phyloP scores from a whole-genome alignment of 441 rosid species.

The Arabidopsis hybrid region DNA sequence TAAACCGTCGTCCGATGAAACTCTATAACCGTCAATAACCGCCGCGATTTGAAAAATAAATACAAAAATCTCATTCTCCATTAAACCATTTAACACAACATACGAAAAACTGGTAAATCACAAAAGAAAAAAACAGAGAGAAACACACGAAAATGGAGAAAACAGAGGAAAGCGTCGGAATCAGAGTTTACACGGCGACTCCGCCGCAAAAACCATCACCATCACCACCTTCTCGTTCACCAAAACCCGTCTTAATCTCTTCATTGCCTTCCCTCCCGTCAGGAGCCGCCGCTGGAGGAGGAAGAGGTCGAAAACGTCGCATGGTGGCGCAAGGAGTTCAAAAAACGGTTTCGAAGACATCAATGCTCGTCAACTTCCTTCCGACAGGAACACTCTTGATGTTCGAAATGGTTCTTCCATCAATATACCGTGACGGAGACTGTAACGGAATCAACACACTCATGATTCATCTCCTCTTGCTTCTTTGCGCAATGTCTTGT shows the following conservation, averaged over 20 bases:
- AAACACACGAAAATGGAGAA: slow-evolving; percentile 42
- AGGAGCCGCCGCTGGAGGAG: slow-evolving; percentile 30
- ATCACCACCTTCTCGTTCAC: slow-evolving; percentile 31
- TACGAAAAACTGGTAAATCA: slow-evolving; percentile 11
- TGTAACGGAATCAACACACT: slow-evolving; percentile 67
- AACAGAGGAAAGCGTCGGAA: slow-evolving; percentile 50
- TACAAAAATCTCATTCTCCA: slow-evolving; percentile 8
- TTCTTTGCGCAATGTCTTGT: slow-evolving; percentile 81
- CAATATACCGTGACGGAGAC: slow-evolving; percentile 67
- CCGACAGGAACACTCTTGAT: slow-evolving; percentile 93
- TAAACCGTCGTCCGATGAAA: slow-evolving; percentile 5
- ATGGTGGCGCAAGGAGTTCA: slow-evolving; percentile 63
- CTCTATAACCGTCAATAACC: slow-evolving; percentile 38
- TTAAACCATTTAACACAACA: not conserved
- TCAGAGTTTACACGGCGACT: slow-evolving; percentile 53
- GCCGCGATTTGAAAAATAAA: slow-evolving; percentile 17
- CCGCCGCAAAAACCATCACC: slow-evolving; percentile 46
- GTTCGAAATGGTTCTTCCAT: slow-evolving; percentile 91
- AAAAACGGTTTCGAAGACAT: slow-evolving; percentile 80
- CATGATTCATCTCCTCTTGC: slow-evolving; percentile 71
- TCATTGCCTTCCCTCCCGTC: slow-evolving; percentile 41
- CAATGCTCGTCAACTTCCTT: slow-evolving; percentile 82
- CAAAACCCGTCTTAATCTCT: slow-evolving; percentile 37
- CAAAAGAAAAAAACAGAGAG: too few species aligned
- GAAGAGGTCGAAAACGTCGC: slow-evolving; percentile 45